Evolutionary conservation across 164 flowering plant genomes (phyloP).

Genomic region (Aristolochia fimbriata): DNA sequence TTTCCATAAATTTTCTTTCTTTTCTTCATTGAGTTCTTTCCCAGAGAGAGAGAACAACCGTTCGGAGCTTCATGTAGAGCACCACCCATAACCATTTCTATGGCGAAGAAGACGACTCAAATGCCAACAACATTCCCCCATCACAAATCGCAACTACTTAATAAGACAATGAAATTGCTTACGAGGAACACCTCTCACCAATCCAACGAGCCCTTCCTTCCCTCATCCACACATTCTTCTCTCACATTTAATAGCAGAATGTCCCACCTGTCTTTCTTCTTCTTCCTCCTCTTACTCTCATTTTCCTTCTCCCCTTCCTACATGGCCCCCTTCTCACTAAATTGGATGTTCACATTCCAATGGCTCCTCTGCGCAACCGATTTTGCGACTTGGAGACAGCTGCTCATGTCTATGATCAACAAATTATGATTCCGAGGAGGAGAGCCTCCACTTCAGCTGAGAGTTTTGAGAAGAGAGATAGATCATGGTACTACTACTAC

Average conservation of each 20-base stretch:
- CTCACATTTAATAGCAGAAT: slow-evolving; percentile 30
- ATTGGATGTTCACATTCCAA: slow-evolving; percentile 1
- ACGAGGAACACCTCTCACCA: slow-evolving; percentile 1
- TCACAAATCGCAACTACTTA: background rate
- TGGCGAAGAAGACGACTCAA: no score
- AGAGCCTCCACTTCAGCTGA: slow-evolving; percentile 17
- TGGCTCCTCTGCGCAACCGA: slow-evolving; percentile 8
- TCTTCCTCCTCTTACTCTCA: slow-evolving; percentile 1
- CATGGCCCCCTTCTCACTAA: background rate
- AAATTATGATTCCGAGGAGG: slow-evolving; percentile 27
- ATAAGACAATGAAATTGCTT: slow-evolving; percentile 1
- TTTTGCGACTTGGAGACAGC: slow-evolving; percentile 12
- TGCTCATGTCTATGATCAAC: slow-evolving; percentile 18
- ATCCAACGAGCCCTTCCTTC: background rate
- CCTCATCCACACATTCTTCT: slow-evolving; percentile 47
- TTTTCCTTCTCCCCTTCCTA: background rate
- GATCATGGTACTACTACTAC: slow-evolving; percentile 43
- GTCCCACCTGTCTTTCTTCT: slow-evolving; percentile 11
- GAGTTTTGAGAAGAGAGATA: slow-evolving; percentile 41
- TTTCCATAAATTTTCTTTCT: no score
- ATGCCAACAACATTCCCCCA: no score
- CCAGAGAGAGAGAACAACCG: no score
- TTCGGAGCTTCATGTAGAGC: no score
- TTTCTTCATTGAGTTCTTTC: no score
- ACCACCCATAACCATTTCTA: no score